Evolutionary conservation across 495 filamentous ascomycete genomes (phyloP).

Genomic region (Penicillium simplicissimum): DNA sequence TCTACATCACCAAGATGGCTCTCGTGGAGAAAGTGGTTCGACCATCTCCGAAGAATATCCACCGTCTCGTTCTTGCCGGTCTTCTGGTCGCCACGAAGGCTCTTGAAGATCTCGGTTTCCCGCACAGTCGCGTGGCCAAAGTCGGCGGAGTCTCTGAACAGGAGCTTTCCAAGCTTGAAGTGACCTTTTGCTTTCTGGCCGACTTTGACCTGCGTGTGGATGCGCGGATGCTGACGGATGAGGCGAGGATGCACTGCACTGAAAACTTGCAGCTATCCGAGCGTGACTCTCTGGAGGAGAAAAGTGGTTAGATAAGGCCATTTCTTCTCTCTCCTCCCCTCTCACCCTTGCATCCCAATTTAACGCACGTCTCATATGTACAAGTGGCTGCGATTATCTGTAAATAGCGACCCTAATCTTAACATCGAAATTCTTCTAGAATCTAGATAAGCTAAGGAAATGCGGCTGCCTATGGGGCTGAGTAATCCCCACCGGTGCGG

Average conservation of each 20-base stretch:
- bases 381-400: not conserved
- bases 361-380: not conserved
- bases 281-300: not conserved
- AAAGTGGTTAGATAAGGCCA: not conserved
- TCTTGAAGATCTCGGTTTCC: slow-evolving; percentile 83
- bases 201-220: slow-evolving; percentile 79
- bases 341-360: not conserved
- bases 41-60: slow-evolving; percentile 79
- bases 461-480: slow-evolving; percentile 23
- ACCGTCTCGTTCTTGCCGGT: slow-evolving; percentile 82
- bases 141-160: slow-evolving; percentile 84
- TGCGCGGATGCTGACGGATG: slow-evolving; percentile 57
- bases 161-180: slow-evolving; percentile 81
- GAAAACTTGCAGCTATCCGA: not conserved
- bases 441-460: slow-evolving; percentile 5
- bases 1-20: slow-evolving; percentile 83
- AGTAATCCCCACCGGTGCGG: slow-evolving; percentile 14
- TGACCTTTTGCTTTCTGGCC: slow-evolving; percentile 84
- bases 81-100: slow-evolving; percentile 90
- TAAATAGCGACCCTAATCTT: not conserved
- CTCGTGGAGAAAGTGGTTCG: slow-evolving; percentile 70
- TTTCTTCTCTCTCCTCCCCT: not conserved
- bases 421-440: not conserved
- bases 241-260: slow-evolving; percentile 18
- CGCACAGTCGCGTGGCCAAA: slow-evolving; percentile 77